A percentile compares a stretch with the other conserved stretches of the same genome.
Conservation (phyloP, 1,284 basidiomycete species). For the Cutaneotrichosporon mucoides region DNA sequence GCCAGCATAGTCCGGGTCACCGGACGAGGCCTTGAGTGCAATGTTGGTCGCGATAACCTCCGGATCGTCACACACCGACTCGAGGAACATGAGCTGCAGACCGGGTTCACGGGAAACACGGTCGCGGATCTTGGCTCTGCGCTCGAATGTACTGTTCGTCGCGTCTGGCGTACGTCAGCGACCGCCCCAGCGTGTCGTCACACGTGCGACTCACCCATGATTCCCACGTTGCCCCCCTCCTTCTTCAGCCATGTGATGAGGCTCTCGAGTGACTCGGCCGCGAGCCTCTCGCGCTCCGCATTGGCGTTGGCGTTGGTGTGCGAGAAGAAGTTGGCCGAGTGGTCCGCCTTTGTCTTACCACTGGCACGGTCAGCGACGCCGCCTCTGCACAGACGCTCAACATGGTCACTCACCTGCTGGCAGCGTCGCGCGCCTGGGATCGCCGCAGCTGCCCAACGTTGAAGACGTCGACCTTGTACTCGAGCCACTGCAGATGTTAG, state of each 20-base stretch:
- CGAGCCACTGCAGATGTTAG: slow-evolving; percentile 71
- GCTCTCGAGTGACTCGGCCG: slow-evolving; percentile 90
- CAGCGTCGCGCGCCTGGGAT: slow-evolving; percentile 62
- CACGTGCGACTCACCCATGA: slow-evolving; percentile 66
- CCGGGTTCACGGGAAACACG: slow-evolving; percentile 85
- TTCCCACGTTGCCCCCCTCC: slow-evolving; percentile 88
- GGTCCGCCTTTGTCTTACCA: slow-evolving; percentile 61
- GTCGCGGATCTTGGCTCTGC: slow-evolving; percentile 74
- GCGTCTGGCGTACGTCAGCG: slow-evolving; percentile 60
- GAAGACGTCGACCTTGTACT: slow-evolving; percentile 98
- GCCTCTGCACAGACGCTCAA: background rate
- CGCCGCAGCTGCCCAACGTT: slow-evolving; percentile 95
- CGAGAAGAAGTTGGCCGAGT: slow-evolving; percentile 88
- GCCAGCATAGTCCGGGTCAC: slow-evolving; percentile 95
- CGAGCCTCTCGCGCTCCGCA: slow-evolving; percentile 73
- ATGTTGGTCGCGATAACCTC: slow-evolving; percentile 91
- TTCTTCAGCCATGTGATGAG: slow-evolving; percentile 92
- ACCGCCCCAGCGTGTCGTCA: background rate
- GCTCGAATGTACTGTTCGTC: slow-evolving; percentile 78
- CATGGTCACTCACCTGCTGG: slow-evolving; percentile 19
- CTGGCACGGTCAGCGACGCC: slow-evolving; percentile 18
- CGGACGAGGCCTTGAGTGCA: slow-evolving; percentile 88
- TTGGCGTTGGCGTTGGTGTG: slow-evolving; percentile 77
- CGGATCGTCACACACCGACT: slow-evolving; percentile 91
- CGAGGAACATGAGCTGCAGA: slow-evolving; percentile 88